Evolutionary conservation across 2,329 filamentous ascomycete species (phyloP), one percentile per base, ranked within the genome.

Genomic region (Aspergillus latus): DNA sequence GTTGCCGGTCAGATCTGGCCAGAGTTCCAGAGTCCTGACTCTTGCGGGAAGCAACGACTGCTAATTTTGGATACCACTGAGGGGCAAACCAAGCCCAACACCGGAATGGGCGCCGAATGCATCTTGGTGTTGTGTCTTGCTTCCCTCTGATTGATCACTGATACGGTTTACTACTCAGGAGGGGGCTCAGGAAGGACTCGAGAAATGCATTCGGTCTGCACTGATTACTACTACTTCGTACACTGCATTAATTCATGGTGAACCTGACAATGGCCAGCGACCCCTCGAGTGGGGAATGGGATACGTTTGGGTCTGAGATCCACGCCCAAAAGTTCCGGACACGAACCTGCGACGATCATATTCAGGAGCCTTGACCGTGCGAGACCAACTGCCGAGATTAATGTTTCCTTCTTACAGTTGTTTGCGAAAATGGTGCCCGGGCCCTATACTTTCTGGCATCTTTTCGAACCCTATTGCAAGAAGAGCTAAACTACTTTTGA

Each of bases 341-440:
- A 47, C 28, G 44, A 47, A 47, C 28, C n/a, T 16, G n/a, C 44
- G 44, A 47, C 29, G 44, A 47, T 47, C 44, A 34, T 34, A n/a
- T 15, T 15, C 44, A 15, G 29, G 44, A 47, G n/a, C n/a, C 13
- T 47, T 15, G 28, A 16, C 16, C 28, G 28, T 46, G 15, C 6
- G n/a, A 46, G 13, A 16, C 15, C 6, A 32, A 32, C 5, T 46
- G 28, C 5, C 11, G 13, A 29, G 21, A 10, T 26, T n/a, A 15
- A 9, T 44, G 21, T 9, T 6, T 26, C 10, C 2, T 13, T 3
- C 42, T 16, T 26, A 7, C 30, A n/a, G n/a, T n/a, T n/a, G n/a
- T n/a, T n/a, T n/a, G n/a, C n/a, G n/a, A n/a, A n/a, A n/a, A n/a
- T n/a, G n/a, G n/a, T n/a, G n/a, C n/a, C n/a, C n/a, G n/a, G n/a